phyloP scores from a whole-genome alignment of 2,329 filamentous ascomycete species.

The Aspergillus sp. region DNA sequence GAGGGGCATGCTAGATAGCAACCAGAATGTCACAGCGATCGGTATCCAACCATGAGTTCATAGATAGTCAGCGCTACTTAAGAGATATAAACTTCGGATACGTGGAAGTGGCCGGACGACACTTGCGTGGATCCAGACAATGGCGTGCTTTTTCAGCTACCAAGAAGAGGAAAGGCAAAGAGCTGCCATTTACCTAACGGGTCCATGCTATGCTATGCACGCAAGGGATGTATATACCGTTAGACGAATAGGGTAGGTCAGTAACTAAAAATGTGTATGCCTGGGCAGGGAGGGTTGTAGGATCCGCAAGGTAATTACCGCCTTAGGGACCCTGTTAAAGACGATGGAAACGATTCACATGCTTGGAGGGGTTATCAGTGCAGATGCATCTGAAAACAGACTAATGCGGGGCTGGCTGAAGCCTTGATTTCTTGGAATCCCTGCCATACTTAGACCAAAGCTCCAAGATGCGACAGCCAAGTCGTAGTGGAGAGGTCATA shows the following conservation, averaged over 20 bases:
- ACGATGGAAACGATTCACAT: not conserved
- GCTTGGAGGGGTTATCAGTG: not conserved
- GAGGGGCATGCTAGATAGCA: slow-evolving; percentile 51
- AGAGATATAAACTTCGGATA: slow-evolving; percentile 55
- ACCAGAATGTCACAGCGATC: slow-evolving; percentile 48
- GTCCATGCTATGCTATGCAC: not conserved
- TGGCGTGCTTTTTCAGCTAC: slow-evolving; percentile 17
- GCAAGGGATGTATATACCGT: not conserved
- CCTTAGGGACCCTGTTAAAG: not conserved
- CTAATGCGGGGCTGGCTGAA: not conserved
- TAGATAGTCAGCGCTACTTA: slow-evolving; percentile 45
- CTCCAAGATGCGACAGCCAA: not conserved
- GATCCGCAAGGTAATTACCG: not conserved
- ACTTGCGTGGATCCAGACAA: slow-evolving; percentile 27
- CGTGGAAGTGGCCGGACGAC: slow-evolving; percentile 36
- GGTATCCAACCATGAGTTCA: slow-evolving; percentile 39
- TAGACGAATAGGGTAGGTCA: not conserved
- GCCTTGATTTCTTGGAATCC: not conserved
- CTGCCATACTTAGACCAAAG: not conserved
- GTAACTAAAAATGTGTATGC: not conserved
- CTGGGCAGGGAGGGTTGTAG: not conserved
- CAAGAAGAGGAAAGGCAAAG: not conserved
- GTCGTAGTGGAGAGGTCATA: not conserved
- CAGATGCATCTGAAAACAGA: not conserved
- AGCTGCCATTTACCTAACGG: not conserved